Base-by-base conservation (phyloP, 179 eudicot species). In the Silene coronaria region DNA sequence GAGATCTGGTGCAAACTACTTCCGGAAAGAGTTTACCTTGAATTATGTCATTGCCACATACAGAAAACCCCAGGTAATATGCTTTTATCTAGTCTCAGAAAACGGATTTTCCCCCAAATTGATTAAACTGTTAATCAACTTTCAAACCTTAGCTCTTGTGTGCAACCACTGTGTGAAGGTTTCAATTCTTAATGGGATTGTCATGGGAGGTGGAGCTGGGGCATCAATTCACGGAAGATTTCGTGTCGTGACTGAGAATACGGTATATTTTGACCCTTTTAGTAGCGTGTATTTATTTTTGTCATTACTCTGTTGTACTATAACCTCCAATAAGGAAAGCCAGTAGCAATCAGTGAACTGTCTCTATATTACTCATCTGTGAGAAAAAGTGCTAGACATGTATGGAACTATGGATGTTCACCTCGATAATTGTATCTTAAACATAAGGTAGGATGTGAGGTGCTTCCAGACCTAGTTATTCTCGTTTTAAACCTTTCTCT, bases 161-260 rank as follows among this genome's bases (percentile, higher is more conserved):
- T 73, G 26, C 46, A 60, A 79, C 72, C 58, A 69, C 10, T 21
- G 76, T 70, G 16, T 45, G 75, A 74, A 92, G 97, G 97, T 92
- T 81, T 92, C 97, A 53, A 82, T 92, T 77, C 96, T 92, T 69
- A 78, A 88, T 80, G 97, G 96, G 66, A 88, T 92, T 82, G 93
- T 88, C 67, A 91, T 92, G 96, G 97, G 97, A 75, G 97, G 96
- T 76, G 97, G 97, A 74, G 96, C 87, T 16, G 97, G 96, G 60
- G 86, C 79, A 67, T 92, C 97, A 67, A 68, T 92, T 70, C 96
- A 92, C 78, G 97, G 97, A 48, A 89, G 90, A 88, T 92, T 89
- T 78, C 92, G 96, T 59, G 87, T 92, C 60, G 96, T 87, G 36
- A 92, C 97, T 23, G 97, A 92, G 84, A 92, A 91, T 76, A 86